Evolutionary conservation across 768 basidiomycete species (phyloP).

Genomic region (Russula emetica): DNA sequence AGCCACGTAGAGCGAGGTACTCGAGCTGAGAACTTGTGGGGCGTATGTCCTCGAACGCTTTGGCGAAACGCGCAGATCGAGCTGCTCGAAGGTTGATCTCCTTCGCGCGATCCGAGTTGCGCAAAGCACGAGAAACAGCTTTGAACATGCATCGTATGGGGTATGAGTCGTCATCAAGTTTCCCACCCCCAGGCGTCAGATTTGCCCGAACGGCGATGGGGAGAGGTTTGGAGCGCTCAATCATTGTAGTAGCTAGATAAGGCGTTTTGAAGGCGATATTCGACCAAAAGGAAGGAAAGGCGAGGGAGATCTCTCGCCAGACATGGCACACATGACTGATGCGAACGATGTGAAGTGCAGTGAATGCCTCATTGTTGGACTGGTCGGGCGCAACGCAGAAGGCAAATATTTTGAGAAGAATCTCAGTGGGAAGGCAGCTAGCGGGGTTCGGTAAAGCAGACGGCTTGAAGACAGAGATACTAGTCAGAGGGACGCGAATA

Average conservation of each 20-base stretch:
- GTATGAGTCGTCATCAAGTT: slow-evolving; percentile 11
- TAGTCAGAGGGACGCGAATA: background rate
- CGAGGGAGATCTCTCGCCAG: slow-evolving; percentile 27
- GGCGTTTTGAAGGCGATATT: slow-evolving; percentile 26
- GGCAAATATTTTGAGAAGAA: slow-evolving; percentile 27
- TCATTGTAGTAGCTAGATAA: slow-evolving; percentile 26
- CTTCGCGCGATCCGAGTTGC: slow-evolving; percentile 26
- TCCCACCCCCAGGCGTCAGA: slow-evolving; percentile 15
- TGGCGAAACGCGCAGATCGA: slow-evolving; percentile 18
- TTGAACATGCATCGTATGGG: slow-evolving; percentile 19
- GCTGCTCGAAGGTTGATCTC: slow-evolving; percentile 24
- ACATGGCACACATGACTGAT: slow-evolving; percentile 27
- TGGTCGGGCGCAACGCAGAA: slow-evolving; percentile 22
- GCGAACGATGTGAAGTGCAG: slow-evolving; percentile 17
- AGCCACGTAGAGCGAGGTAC: slow-evolving; percentile 20
- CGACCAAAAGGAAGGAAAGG: slow-evolving; percentile 25
- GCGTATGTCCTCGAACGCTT: slow-evolving; percentile 23
- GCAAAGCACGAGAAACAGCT: slow-evolving; percentile 26
- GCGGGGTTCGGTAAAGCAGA: background rate
- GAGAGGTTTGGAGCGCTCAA: slow-evolving; percentile 26
- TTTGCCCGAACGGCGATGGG: slow-evolving; percentile 24
- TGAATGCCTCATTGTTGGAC: slow-evolving; percentile 18
- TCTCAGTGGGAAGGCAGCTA: slow-evolving; percentile 24
- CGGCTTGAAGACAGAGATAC: background rate
- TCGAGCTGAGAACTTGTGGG: slow-evolving; percentile 21